Percentiles rank a stretch among this genome's conserved stretches.
Conservation (phyloP, 2,329 filamentous ascomycete species). For the Fusarium nisikadoi region DNA sequence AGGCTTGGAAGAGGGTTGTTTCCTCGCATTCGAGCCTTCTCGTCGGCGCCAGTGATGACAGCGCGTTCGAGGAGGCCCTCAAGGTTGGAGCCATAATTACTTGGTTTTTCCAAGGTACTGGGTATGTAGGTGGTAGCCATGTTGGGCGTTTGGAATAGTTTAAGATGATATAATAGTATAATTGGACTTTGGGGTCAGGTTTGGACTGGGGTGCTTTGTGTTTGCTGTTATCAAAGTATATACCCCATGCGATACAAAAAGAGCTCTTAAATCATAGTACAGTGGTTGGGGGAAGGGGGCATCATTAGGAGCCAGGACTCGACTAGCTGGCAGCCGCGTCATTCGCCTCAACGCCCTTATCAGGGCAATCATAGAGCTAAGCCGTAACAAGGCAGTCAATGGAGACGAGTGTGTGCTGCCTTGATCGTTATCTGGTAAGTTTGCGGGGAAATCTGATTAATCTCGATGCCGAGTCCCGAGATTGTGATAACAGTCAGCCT, state of each 20-base stretch:
- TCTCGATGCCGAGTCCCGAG: background rate
- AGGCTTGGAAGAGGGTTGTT: background rate
- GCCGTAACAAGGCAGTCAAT: background rate
- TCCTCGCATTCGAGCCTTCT: background rate
- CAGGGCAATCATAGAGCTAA: background rate
- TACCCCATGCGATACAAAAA: background rate
- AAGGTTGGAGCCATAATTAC: background rate
- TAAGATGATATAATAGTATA: background rate
- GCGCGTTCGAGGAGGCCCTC: background rate
- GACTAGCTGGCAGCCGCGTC: background rate
- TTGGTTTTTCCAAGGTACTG: background rate
- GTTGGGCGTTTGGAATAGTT: background rate
- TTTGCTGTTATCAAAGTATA: background rate
- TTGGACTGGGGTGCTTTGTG: background rate
- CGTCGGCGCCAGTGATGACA: background rate
- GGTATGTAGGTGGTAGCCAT: background rate
- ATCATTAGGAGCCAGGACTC: background rate
- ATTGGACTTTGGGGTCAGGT: background rate
- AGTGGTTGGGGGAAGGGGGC: background rate
- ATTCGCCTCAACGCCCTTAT: background rate
- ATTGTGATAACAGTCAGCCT: background rate
- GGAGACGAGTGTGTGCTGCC: background rate
- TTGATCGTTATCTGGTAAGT: background rate
- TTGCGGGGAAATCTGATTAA: background rate
- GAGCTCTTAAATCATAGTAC: background rate